These are phyloP conservation scores for Podospora comata DNA, from an alignment of 495 filamentous ascomycete genomes.

Conservation along the genomic window DNA sequence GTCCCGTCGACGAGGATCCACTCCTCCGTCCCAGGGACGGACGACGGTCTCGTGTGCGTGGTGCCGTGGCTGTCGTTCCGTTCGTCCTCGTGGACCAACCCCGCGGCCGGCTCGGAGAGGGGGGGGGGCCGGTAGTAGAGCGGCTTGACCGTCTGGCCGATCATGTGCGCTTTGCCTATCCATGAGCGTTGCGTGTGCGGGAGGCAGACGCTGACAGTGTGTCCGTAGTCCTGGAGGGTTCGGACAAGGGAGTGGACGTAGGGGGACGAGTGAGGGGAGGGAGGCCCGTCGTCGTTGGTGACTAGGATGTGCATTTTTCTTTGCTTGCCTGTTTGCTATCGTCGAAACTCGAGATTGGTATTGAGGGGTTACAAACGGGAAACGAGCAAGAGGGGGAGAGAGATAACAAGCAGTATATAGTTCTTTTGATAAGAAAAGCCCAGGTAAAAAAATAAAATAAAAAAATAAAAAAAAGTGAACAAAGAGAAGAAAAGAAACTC, in stretches of 20 bases:
- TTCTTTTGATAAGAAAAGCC: not conserved
- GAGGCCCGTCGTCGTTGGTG: slow-evolving; percentile 92
- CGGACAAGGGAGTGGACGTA: slow-evolving; percentile 86
- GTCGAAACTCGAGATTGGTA: not conserved
- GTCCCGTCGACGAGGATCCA: slow-evolving; percentile 92
- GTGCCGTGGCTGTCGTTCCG: slow-evolving; percentile 50
- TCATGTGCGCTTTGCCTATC: slow-evolving; percentile 96
- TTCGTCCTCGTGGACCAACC: slow-evolving; percentile 26
- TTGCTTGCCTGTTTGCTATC: not conserved
- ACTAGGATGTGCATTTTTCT: slow-evolving; percentile 44
- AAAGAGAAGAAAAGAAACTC: slow-evolving; percentile 1
- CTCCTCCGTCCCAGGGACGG: slow-evolving; percentile 65
- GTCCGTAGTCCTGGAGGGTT: slow-evolving; percentile 71
- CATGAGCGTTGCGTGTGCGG: slow-evolving; percentile 91
- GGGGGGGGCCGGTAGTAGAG: slow-evolving; percentile 76
- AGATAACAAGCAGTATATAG: not conserved
- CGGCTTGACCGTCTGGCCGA: slow-evolving; percentile 78
- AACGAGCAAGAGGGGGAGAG: not conserved
- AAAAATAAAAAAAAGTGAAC: not conserved
- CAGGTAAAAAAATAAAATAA: no score
- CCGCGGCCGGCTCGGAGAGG: slow-evolving; percentile 46
- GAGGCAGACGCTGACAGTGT: slow-evolving; percentile 82
- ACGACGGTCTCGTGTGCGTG: slow-evolving; percentile 52
- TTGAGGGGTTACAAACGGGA: not conserved
- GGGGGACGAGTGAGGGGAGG: slow-evolving; percentile 83